Evolutionary conservation across 2,329 filamentous ascomycete genomes (phyloP).

Genomic region (Phialocephala sp.): DNA sequence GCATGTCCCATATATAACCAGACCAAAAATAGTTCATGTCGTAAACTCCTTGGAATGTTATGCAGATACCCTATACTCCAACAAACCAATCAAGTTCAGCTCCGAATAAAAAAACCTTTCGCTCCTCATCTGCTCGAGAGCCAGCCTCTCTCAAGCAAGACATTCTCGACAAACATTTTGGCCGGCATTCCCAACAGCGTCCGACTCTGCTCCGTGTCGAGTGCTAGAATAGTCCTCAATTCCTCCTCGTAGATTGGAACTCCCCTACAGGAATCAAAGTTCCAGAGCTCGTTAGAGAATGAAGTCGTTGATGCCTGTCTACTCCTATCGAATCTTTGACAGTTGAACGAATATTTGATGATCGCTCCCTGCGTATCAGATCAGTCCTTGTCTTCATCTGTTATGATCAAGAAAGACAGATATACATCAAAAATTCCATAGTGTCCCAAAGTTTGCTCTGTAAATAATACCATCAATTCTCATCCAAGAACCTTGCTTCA

Average conservation of each 20-base stretch:
- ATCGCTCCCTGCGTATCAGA: not conserved
- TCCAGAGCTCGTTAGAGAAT: conserved; percentile 2
- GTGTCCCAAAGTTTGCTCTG: conserved; percentile 1
- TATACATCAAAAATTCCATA: conserved; percentile 7
- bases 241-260: not conserved
- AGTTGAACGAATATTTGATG: conserved; percentile 1
- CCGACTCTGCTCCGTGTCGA: conserved; percentile 6
- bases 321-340: not conserved
- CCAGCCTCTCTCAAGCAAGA: conserved; percentile 2
- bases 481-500: not conserved
- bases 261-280: not conserved
- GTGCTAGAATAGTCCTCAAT: not conserved
- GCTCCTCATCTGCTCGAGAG: conserved; percentile 2
- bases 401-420: not conserved
- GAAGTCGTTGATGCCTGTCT: not conserved
- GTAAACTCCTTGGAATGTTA: not conserved
- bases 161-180: conserved; percentile 12
- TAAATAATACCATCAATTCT: not conserved
- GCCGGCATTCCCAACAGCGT: conserved; percentile 6
- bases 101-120: not conserved
- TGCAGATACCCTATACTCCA: not conserved
- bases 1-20: conserved; percentile 3
- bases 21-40: not conserved
- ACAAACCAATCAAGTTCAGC: not conserved
- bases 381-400: not conserved